phyloP scores from a whole-genome alignment of 371 early-diverging fungal genomes.

The Nematocida sp. region DNA sequence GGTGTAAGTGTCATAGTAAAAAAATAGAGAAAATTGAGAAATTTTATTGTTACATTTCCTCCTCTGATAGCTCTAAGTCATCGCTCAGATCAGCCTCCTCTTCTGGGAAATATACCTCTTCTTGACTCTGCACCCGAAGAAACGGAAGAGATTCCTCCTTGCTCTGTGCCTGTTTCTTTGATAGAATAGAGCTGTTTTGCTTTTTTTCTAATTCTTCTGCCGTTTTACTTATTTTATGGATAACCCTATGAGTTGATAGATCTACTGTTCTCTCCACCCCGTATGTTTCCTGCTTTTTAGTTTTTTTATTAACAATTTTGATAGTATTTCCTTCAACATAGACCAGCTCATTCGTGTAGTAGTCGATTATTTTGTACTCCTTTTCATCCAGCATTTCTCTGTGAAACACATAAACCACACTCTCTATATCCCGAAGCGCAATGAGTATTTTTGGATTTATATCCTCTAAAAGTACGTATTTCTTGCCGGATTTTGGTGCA shows the following conservation, averaged over 20 bases:
- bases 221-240: constrained; percentile 13
- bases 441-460: constrained; percentile 47
- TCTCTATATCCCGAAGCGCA: constrained; percentile 48
- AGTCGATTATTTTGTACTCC: constrained; percentile 41
- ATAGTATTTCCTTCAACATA: constrained; percentile 30
- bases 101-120: constrained; percentile 52
- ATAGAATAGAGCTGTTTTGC: neutral
- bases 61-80: constrained; percentile 31
- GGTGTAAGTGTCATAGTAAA: constrained; percentile 19
- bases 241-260: constrained; percentile 10
- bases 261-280: constrained; percentile 5
- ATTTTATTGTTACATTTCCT: constrained; percentile 32
- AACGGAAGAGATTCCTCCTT: constrained; percentile 47
- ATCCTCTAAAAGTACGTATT: constrained; percentile 46
- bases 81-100: constrained; percentile 27
- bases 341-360: constrained; percentile 57
- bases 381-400: constrained; percentile 49
- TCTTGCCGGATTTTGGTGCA: constrained; percentile 30
- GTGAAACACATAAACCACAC: constrained; percentile 50
- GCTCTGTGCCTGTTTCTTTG: constrained; percentile 33
- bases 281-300: constrained; percentile 34
- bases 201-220: neutral
- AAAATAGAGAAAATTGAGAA: constrained; percentile 21
- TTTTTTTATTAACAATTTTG: constrained; percentile 47
- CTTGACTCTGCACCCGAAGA: constrained; percentile 26